Conservation (phyloP, 768 basidiomycete genomes). For the Lactarius pseudohatsudake region DNA sequence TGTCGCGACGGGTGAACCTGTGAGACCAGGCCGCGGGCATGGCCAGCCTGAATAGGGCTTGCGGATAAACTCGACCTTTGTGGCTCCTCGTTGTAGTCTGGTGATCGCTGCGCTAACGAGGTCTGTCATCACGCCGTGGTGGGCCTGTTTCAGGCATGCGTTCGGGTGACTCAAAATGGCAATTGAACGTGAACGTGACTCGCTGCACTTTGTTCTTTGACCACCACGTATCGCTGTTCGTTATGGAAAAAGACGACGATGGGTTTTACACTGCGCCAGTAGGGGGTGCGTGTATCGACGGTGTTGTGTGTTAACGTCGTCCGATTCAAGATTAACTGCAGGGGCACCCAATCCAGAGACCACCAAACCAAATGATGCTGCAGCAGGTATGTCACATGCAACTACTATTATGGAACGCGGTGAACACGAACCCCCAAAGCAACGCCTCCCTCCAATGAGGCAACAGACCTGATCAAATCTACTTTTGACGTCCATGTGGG, state of each 20-base stretch:
- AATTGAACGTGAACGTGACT: constrained; percentile 1
- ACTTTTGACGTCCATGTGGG: constrained; percentile 80
- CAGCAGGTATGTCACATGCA: constrained; percentile 15
- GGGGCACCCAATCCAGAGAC: constrained; percentile 7
- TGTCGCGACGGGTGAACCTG: constrained; percentile 19
- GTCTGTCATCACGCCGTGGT: constrained; percentile 11
- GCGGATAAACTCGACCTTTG: constrained; percentile 60
- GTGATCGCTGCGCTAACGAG: constrained; percentile 26
- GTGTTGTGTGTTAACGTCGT: neutral
- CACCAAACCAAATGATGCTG: neutral
- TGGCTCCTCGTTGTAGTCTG: constrained; percentile 46
- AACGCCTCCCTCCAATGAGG: constrained; percentile 20
- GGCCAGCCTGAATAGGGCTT: constrained; percentile 68
- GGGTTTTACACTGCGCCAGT: constrained; percentile 67
- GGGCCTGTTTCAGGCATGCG: neutral
- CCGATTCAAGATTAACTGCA: neutral
- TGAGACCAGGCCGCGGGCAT: constrained; percentile 37
- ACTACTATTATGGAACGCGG: neutral
- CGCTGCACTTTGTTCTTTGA: constrained; percentile 1
- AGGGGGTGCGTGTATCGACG: constrained; percentile 41
- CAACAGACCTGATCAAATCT: constrained; percentile 70
- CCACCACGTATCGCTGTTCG: constrained; percentile 19
- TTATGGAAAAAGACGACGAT: constrained; percentile 74
- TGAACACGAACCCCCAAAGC: neutral
- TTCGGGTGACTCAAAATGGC: neutral